These are phyloP conservation scores for Plasmodium inui DNA, from an alignment of 169 alveolate genomes.

Conservation along the genomic window DNA sequence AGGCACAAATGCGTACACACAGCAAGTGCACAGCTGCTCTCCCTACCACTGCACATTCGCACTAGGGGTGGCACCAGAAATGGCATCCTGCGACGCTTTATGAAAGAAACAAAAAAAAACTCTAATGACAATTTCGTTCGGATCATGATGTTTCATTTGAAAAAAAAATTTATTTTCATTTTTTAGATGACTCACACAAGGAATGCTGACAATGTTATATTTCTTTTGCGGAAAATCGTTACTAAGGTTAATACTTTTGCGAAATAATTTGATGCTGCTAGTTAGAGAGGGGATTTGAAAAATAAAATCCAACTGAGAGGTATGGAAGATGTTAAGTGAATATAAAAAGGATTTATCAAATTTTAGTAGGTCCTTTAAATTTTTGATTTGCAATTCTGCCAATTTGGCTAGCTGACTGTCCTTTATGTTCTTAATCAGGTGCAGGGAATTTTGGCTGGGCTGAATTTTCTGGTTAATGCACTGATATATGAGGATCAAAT, in stretches of 20 bases:
- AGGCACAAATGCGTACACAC: no score
- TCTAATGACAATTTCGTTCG: constrained; percentile 36
- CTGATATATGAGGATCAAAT: constrained; percentile 53
- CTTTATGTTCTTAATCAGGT: constrained; percentile 29
- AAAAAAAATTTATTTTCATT: constrained; percentile 44
- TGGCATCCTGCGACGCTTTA: background rate
- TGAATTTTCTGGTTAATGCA: constrained; percentile 74
- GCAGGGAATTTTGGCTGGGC: constrained; percentile 51
- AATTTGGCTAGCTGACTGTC: constrained; percentile 32
- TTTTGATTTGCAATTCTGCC: constrained; percentile 25
- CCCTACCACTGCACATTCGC: constrained; percentile 44
- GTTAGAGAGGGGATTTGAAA: constrained; percentile 25
- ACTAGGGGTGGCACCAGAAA: background rate
- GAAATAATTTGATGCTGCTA: constrained; percentile 27
- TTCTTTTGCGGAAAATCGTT: background rate
- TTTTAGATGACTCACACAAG: background rate
- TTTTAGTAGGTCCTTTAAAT: constrained; percentile 40
- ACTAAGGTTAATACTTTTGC: constrained; percentile 1
- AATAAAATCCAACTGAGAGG: constrained; percentile 38
- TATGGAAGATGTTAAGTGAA: constrained; percentile 49
- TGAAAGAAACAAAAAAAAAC: constrained; percentile 27
- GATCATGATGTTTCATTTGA: constrained; percentile 24
- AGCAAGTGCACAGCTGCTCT: background rate
- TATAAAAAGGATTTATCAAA: constrained; percentile 36
- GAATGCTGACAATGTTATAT: background rate